Conservation (phyloP, 495 filamentous ascomycete species). For the Podospora fimiseda region DNA sequence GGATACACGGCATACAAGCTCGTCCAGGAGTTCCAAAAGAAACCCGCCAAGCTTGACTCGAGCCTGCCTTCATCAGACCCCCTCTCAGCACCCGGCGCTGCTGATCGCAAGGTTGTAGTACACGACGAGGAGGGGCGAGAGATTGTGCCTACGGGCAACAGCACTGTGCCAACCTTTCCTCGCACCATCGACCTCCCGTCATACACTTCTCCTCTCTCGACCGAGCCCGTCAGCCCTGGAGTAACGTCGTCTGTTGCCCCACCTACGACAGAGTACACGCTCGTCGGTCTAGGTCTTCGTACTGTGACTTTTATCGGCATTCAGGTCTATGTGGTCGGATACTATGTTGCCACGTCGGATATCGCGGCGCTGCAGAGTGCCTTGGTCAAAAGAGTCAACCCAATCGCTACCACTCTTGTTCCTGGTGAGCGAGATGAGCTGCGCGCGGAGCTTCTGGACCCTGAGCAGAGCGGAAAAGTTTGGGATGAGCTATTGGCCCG, state of each 20-base stretch:
- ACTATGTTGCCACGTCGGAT: conserved; percentile 78
- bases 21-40: conserved; percentile 26
- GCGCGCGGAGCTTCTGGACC: conserved; percentile 60
- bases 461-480: conserved; percentile 55
- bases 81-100: conserved; percentile 32
- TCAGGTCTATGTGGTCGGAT: conserved; percentile 88
- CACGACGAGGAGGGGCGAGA: conserved; percentile 53
- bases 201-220: conserved; percentile 21
- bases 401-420: conserved; percentile 76
- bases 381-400: conserved; percentile 46
- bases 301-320: conserved; percentile 87
- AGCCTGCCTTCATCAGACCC: conserved; percentile 38
- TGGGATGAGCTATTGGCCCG: conserved; percentile 67
- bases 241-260: conserved; percentile 9
- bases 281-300: conserved; percentile 79
- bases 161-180: conserved; percentile 75
- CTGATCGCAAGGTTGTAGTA: conserved; percentile 50
- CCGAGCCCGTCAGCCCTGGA: conserved; percentile 15
- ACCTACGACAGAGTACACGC: conserved; percentile 60
- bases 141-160: conserved; percentile 74
- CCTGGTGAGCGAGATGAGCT: conserved; percentile 67
- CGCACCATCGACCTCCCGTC: conserved; percentile 57
- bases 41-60: conserved; percentile 39
- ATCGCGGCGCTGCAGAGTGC: conserved; percentile 50
- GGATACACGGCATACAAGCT: conserved; percentile 40